Conservation (phyloP, 1,284 basidiomycete species). For the Tilletia caries region DNA sequence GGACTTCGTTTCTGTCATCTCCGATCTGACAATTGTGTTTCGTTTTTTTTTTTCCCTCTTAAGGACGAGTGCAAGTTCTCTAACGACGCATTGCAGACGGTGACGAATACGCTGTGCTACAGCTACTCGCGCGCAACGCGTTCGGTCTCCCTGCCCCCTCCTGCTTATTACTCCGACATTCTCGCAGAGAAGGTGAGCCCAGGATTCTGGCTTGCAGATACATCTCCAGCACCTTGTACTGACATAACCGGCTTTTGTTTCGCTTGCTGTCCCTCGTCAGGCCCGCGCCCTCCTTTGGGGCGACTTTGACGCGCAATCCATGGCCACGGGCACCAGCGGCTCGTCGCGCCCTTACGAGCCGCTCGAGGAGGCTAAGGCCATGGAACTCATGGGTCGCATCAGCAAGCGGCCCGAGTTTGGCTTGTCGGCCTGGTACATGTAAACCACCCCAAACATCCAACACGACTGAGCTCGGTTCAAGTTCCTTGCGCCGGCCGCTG, state of each 20-base stretch:
- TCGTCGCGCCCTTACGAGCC: not conserved
- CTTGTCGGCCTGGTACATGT: slow-evolving; percentile 32
- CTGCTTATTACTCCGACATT: slow-evolving; percentile 57
- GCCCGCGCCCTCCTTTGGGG: slow-evolving; percentile 54
- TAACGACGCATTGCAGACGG: slow-evolving; percentile 47
- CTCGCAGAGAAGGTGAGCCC: slow-evolving; percentile 48
- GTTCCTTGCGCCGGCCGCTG: no score
- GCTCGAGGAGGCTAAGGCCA: slow-evolving; percentile 19
- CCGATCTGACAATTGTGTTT: not conserved
- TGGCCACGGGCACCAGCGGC: slow-evolving; percentile 15
- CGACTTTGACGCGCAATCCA: slow-evolving; percentile 35
- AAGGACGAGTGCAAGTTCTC: slow-evolving; percentile 55
- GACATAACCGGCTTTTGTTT: no score
- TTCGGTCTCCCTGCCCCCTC: slow-evolving; percentile 54
- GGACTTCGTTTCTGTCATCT: no score
- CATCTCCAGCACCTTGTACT: no score
- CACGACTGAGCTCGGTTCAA: no score
- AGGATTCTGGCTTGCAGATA: no score
- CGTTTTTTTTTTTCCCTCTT: slow-evolving; percentile 7
- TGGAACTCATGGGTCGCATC: slow-evolving; percentile 23
- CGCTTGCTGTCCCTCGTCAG: no score
- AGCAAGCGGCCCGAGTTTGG: slow-evolving; percentile 17
- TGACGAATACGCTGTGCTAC: slow-evolving; percentile 55
- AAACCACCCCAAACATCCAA: not conserved
- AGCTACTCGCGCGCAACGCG: slow-evolving; percentile 55